Percentiles rank a stretch among this genome's conserved stretches.
Evolutionary conservation across 2,329 filamentous ascomycete species (phyloP).

Genomic region (Scedosporium apiospermum): DNA sequence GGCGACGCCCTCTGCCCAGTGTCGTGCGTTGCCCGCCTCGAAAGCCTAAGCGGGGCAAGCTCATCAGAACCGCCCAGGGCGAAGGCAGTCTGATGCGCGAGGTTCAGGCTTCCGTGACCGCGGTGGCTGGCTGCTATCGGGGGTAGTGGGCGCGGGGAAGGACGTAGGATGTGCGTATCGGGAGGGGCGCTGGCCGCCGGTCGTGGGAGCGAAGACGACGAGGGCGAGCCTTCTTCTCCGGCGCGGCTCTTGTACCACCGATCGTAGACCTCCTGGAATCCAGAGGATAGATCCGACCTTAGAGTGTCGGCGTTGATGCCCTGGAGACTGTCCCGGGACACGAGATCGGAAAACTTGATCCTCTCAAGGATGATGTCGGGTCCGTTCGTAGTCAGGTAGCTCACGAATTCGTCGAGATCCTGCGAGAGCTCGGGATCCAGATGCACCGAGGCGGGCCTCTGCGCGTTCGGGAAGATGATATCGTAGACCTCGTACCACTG

Average conservation of each 20-base stretch:
- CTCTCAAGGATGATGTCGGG: conserved; percentile 4
- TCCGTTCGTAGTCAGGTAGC: conserved; percentile 7
- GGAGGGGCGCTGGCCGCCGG: neutral
- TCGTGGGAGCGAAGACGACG: neutral
- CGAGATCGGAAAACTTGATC: neutral
- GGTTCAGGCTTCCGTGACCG: neutral
- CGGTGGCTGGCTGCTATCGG: neutral
- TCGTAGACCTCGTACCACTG: conserved; percentile 16
- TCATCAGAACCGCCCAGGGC: neutral
- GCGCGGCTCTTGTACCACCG: conserved; percentile 3
- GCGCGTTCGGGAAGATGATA: conserved; percentile 12
- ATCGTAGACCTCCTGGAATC: conserved; percentile 4
- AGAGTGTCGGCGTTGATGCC: neutral
- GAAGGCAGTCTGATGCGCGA: neutral
- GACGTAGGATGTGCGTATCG: neutral
- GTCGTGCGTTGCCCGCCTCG: neutral
- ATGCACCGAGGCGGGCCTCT: conserved; percentile 12
- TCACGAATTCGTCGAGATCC: conserved; percentile 11
- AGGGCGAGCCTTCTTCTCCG: neutral
- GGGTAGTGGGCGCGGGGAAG: neutral
- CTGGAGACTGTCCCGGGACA: neutral
- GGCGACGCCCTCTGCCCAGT: neutral
- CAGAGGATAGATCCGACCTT: neutral
- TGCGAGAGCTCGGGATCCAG: conserved; percentile 13
- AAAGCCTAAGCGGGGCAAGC: neutral